These are phyloP conservation scores for Glaciozyma antarctica DNA, from an alignment of 768 basidiomycete species.

Conservation along the genomic window DNA sequence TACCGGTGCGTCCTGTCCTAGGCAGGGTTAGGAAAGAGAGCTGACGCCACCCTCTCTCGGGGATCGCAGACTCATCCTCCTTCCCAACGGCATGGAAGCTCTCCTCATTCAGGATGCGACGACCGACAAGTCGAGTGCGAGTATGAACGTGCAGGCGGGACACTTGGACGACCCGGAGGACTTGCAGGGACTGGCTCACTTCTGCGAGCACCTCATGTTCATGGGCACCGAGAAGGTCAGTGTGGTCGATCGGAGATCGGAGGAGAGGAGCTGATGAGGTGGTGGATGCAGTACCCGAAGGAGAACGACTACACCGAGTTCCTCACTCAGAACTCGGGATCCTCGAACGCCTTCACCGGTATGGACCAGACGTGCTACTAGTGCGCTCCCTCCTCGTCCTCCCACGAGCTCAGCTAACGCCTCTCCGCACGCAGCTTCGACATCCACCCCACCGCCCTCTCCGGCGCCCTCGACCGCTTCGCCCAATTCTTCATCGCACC, in stretches of 20 bases:
- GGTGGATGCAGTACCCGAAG: constrained; percentile 61
- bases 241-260: neutral
- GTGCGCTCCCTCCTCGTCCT: constrained; percentile 56
- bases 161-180: constrained; percentile 90
- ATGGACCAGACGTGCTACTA: constrained; percentile 86
- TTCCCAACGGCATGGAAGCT: constrained; percentile 84
- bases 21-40: neutral
- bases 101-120: constrained; percentile 70
- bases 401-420: neutral
- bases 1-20: constrained; percentile 44
- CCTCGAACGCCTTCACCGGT: constrained; percentile 85
- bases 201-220: constrained; percentile 92
- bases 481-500: constrained; percentile 81
- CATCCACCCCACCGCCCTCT: constrained; percentile 51
- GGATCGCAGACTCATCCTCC: constrained; percentile 51
- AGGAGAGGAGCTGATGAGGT: neutral
- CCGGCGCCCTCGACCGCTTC: constrained; percentile 39
- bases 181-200: constrained; percentile 86
- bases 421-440: constrained; percentile 41
- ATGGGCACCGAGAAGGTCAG: constrained; percentile 59
- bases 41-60: neutral
- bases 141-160: constrained; percentile 87
- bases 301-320: constrained; percentile 89
- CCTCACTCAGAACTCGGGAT: constrained; percentile 50
- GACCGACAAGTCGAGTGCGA: constrained; percentile 89